phyloP scores from a whole-genome alignment of 2,329 filamentous ascomycete species.

The Nemania sp. region DNA sequence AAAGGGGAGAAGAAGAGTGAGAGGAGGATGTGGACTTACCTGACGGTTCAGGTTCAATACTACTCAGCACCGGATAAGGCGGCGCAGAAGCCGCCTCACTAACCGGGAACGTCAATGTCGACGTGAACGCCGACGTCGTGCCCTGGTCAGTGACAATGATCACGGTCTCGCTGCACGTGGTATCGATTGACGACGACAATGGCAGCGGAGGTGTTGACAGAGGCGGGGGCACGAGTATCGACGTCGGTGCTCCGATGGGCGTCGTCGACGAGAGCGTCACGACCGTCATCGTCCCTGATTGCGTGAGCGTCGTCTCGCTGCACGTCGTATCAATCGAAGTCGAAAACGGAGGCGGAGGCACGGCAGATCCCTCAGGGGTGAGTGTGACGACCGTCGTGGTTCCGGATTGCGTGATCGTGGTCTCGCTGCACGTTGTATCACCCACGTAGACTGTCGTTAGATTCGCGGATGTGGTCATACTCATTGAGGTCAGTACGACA shows the following conservation, averaged over 20 bases:
- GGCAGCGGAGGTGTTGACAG: background rate
- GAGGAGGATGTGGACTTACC: slow-evolving; percentile 29
- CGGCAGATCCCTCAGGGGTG: no score
- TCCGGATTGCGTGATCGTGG: slow-evolving; percentile 24
- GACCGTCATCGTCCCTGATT: background rate
- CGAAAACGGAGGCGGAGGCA: slow-evolving; percentile 3
- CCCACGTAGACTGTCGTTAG: no score
- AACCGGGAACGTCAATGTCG: no score
- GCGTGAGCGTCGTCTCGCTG: slow-evolving; percentile 12
- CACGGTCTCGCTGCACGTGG: slow-evolving; percentile 26
- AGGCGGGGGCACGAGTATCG: background rate
- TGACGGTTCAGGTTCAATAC: no score
- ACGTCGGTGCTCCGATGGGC: background rate
- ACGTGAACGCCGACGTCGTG: slow-evolving; percentile 14
- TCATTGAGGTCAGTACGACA: slow-evolving; percentile 9
- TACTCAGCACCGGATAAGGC: no score
- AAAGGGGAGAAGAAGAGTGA: no score
- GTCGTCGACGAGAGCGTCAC: slow-evolving; percentile 5
- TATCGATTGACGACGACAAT: slow-evolving; percentile 14
- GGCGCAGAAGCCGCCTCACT: no score
- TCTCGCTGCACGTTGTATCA: slow-evolving; percentile 29
- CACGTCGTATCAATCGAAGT: slow-evolving; percentile 13
- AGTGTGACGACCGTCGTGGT: slow-evolving; percentile 23
- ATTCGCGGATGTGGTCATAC: no score
- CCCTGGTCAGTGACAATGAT: slow-evolving; percentile 18